These are phyloP conservation scores for Ophiostoma himal-ulmi DNA, from an alignment of 2,329 filamentous ascomycete species.

Conservation along the genomic window DNA sequence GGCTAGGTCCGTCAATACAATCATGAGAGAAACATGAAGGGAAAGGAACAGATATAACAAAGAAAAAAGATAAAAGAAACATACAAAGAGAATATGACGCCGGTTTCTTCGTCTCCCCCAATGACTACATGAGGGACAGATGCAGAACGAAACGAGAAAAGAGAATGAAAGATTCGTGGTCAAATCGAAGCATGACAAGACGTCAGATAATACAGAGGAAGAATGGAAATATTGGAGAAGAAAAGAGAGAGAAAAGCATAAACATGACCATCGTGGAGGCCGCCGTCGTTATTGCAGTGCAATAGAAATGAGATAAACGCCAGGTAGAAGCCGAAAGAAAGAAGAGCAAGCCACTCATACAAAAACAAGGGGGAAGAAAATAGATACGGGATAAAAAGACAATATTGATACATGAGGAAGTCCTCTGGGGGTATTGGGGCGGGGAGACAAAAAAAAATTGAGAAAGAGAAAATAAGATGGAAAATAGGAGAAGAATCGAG, in stretches of 20 bases:
- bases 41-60: neutral
- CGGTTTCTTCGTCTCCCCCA: neutral
- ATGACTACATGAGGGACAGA: neutral
- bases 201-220: slow-evolving; percentile 2
- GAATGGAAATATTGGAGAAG: neutral
- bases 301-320: neutral
- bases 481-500: neutral
- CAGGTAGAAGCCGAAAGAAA: neutral
- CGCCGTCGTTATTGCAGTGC: slow-evolving; percentile 12
- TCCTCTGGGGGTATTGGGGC: slow-evolving; percentile 21
- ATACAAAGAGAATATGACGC: neutral
- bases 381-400: slow-evolving; percentile 4
- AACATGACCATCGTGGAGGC: slow-evolving; percentile 14
- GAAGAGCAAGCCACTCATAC: slow-evolving; percentile 5
- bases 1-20: neutral
- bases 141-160: neutral
- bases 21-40: neutral
- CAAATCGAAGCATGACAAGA: slow-evolving; percentile 6
- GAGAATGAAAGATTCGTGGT: slow-evolving; percentile 8
- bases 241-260: neutral
- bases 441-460: slow-evolving; percentile 3
- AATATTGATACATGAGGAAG: slow-evolving; percentile 19
- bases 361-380: slow-evolving; percentile 15
- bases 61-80: neutral
- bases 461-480: neutral